Base-by-base conservation (phyloP, 2,329 filamentous ascomycete genomes). In the Neonectria ditissima region DNA sequence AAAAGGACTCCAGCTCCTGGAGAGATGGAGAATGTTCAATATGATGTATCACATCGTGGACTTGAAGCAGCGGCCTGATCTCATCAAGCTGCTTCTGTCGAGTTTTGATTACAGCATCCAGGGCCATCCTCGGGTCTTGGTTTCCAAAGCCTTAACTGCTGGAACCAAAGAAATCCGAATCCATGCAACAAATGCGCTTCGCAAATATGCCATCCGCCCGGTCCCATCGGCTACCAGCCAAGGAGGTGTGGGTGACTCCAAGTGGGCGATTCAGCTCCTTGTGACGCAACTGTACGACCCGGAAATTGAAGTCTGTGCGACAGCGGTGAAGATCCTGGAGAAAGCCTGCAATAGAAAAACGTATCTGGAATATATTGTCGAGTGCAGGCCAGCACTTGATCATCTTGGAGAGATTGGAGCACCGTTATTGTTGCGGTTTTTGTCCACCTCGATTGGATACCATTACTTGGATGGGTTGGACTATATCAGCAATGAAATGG, bases 41-140 rank as follows among this genome's bases (percentile, higher is more conserved):
- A 99, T 99, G 93, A 97, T 98, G 85, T 99, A 99, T 76, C 96
- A 98, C 78, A 97, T 99, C 65, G 87, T 97, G 62, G 95, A 98
- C 74, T 84, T 97, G 47, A 93, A 92, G 72, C 92, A 96, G 77
- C 91, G 96, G 2, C 93, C 95, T 48, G 96, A 99, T 76, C 83
- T 99, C 63, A 93, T 98, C 76, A 93, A 94, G 75, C 86, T 95
- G 10, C 86, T 99, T 32, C 85, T 99, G 9, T 91, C 92, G 52
- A 96, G 94, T 73, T 94, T 99, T 79, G 95, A 99, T 79, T 99
- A 97, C 76, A 92, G 90, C 20, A 82, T 97, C 24, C 90, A 91
- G 66, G 95, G 94, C 1, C 96, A 99, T 77, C 92, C 97, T 20
- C 89, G 96, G 41, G 93, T 99, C 55, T 89, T 99, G 55, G 84